A percentile compares a stretch with the other conserved stretches of the same genome.
phyloP scores from a whole-genome alignment of 2,329 filamentous ascomycete species.

The Clonostachys chloroleuca region DNA sequence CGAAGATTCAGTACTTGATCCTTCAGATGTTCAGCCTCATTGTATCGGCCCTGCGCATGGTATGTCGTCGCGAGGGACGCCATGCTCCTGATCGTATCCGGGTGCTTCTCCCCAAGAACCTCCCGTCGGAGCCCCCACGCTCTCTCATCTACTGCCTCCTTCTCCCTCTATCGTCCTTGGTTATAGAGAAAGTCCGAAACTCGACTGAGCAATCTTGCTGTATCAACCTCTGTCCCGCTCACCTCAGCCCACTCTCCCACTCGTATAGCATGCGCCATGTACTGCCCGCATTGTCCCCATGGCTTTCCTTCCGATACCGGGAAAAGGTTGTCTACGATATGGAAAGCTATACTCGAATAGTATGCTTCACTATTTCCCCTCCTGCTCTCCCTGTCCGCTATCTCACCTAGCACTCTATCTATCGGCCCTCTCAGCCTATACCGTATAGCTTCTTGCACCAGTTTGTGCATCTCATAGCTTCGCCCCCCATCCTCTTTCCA shows the following conservation, averaged over 20 bases:
- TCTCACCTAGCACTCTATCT: neutral
- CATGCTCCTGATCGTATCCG: neutral
- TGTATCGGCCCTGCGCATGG: neutral
- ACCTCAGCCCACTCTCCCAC: constrained; percentile 13
- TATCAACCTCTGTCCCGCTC: constrained; percentile 6
- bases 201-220: constrained; percentile 5
- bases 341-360: constrained; percentile 14
- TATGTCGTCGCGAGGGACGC: neutral
- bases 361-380: constrained; percentile 1
- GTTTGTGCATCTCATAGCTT: constrained; percentile 22
- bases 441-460: constrained; percentile 17
- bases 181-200: constrained; percentile 12
- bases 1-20: neutral
- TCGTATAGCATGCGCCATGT: constrained; percentile 17
- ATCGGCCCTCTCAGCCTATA: constrained; percentile 9
- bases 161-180: constrained; percentile 14
- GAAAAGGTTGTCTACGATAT: constrained; percentile 12
- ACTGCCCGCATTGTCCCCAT: constrained; percentile 15
- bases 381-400: neutral
- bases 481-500: neutral
- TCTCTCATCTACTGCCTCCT: constrained; percentile 11
- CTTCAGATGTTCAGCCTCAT: neutral
- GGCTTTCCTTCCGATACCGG: constrained; percentile 6
- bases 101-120: constrained; percentile 8
- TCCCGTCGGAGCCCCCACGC: constrained; percentile 6